A percentile compares a stretch with the other conserved stretches of the same genome.
Evolutionary conservation across 164 flowering plant species (phyloP).

Genomic region (Aristolochia californica): DNA sequence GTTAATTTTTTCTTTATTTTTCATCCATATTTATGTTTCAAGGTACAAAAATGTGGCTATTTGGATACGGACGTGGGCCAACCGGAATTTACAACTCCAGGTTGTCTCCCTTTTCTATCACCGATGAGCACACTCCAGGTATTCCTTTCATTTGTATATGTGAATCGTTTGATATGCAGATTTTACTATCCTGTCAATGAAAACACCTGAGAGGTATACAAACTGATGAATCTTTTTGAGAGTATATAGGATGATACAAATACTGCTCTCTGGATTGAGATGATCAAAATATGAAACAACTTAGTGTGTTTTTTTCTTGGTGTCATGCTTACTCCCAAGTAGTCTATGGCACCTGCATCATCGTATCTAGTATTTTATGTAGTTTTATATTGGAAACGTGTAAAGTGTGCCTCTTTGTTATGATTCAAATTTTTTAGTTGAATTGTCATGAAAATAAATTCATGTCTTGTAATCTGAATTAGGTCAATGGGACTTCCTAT

Average conservation of each 20-base stretch:
- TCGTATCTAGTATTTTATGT: too few species aligned
- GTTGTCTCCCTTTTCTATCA: slow-evolving; percentile 63
- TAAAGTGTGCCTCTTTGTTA: too few species aligned
- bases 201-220: slow-evolving; percentile 73
- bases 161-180: slow-evolving; percentile 23
- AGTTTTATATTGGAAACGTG: too few species aligned
- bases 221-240: background rate
- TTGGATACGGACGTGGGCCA: slow-evolving; percentile 97
- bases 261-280: background rate
- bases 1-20: too few species aligned
- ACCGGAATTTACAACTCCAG: slow-evolving; percentile 90
- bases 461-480: too few species aligned
- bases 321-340: too few species aligned
- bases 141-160: slow-evolving; percentile 1
- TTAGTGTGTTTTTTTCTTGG: background rate
- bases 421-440: too few species aligned
- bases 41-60: slow-evolving; percentile 72
- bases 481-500: too few species aligned
- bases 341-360: too few species aligned
- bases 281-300: background rate
- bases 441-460: too few species aligned
- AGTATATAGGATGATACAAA: background rate
- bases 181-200: slow-evolving; percentile 62
- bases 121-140: slow-evolving; percentile 62
- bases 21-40: slow-evolving; percentile 8